Evolutionary conservation across 2,329 filamentous ascomycete genomes (phyloP).

Genomic region (Lachnellula subtilissima): DNA sequence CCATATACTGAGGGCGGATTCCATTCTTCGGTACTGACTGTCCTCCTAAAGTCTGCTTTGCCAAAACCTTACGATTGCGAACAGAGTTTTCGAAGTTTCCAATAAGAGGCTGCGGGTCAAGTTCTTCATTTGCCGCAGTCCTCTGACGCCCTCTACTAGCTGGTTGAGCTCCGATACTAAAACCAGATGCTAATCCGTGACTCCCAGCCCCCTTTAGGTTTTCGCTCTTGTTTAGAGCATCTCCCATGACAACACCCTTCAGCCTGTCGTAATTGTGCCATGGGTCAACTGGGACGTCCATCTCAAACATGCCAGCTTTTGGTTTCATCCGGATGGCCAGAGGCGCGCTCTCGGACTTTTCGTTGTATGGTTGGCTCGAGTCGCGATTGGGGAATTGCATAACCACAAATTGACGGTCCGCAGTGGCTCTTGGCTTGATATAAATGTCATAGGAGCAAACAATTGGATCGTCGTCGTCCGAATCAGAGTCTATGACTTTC

Average conservation of each 20-base stretch:
- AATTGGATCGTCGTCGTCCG: conserved; percentile 55
- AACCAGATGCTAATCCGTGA: conserved; percentile 68
- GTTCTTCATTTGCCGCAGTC: conserved; percentile 43
- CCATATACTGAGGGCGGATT: conserved; percentile 64
- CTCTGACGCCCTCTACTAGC: conserved; percentile 32
- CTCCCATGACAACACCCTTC: conserved; percentile 79
- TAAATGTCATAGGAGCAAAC: conserved; percentile 77
- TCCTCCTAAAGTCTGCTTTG: conserved; percentile 80
- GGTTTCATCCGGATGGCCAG: conserved; percentile 78
- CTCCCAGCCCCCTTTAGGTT: conserved; percentile 54
- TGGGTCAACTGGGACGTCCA: conserved; percentile 79
- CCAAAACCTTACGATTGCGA: conserved; percentile 65
- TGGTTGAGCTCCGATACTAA: conserved; percentile 53
- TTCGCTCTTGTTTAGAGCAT: conserved; percentile 58
- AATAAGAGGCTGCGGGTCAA: conserved; percentile 37
- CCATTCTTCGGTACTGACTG: conserved; percentile 66
- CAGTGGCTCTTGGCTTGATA: conserved; percentile 67
- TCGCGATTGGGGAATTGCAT: conserved; percentile 85
- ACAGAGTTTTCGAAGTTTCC: conserved; percentile 63
- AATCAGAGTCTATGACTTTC: conserved; percentile 7
- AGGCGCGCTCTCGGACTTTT: conserved; percentile 51
- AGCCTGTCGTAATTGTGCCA: conserved; percentile 71
- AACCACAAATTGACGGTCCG: conserved; percentile 65
- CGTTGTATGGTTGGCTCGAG: conserved; percentile 53
- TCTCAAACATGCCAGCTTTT: conserved; percentile 75